Percentiles rank a stretch among this genome's conserved stretches.
Conservation (phyloP, 495 filamentous ascomycete species). For the Xylaria venustula region DNA sequence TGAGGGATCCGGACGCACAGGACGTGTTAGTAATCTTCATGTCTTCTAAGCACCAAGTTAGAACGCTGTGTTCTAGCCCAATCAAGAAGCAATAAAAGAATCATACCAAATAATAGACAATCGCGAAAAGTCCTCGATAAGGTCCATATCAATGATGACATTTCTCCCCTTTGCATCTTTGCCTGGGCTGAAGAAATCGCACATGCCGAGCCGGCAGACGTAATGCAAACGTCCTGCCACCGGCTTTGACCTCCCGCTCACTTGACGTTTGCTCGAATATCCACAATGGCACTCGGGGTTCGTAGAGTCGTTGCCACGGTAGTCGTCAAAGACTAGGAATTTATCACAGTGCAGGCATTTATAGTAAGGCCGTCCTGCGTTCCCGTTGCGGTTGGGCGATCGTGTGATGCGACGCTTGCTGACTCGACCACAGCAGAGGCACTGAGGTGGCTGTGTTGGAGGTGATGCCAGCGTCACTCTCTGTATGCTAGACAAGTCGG, state of each 20-base stretch:
- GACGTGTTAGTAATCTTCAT: no score
- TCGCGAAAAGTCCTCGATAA: neutral
- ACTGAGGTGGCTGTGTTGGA: no score
- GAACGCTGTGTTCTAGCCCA: no score
- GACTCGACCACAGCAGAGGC: no score
- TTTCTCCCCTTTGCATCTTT: neutral
- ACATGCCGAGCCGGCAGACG: neutral
- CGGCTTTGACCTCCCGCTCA: neutral
- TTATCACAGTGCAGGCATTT: neutral
- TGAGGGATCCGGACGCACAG: no score
- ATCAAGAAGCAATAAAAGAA: no score
- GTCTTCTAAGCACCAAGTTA: no score
- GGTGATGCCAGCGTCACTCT: no score
- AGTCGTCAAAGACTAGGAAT: constrained; percentile 2
- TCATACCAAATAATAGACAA: neutral
- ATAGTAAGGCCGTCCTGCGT: constrained; percentile 7
- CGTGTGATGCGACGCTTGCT: neutral
- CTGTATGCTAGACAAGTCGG: no score
- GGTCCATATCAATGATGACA: neutral
- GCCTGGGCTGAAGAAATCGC: neutral
- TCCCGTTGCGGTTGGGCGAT: constrained; percentile 4
- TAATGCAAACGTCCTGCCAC: neutral
- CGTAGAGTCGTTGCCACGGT: neutral
- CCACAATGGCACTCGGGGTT: constrained; percentile 3
- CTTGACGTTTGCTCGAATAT: constrained; percentile 2